Evolutionary conservation across 2,329 filamentous ascomycete species (phyloP), one percentile per base, ranked within the genome.

Genomic region (Neonectria coccinea): DNA sequence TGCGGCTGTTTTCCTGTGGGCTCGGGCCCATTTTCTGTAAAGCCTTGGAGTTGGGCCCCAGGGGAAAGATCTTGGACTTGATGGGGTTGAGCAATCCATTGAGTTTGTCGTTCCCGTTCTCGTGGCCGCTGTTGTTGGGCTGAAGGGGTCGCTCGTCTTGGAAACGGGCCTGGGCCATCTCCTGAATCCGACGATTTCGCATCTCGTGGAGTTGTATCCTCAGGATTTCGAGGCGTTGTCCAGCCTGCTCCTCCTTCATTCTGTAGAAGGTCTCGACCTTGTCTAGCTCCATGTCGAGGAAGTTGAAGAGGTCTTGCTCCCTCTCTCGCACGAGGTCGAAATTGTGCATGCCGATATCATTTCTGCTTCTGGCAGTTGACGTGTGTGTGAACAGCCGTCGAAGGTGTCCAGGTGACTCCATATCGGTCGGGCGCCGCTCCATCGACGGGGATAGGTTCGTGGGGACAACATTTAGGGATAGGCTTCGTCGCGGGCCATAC

Each of bases 191-290:
- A 14, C 91, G 88, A 76, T 97, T 93, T 48, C 94, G 88, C 93
- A 98, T 97, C 72, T 97, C 92, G 75, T 97, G 94, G 33, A 99
- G 84, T 77, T 99, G 96, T 56, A 94, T 89, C 45, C 92, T 88
- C 51, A 99, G 83, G 4, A 91, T 78, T 1, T 83, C 81, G 25
- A 97, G 81, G 2, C 94, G 88, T 59, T 90, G 82, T 0, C 89
- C 91, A 0, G 95, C 93, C 75, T 97, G 93, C 29, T 92, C 86
- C 76, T 99, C 96, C 76, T 97, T 97, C 70, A 88, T 82, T 71
- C 88, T 89, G 82, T 98, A 98, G 75, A 99, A 99, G 0, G 83
- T 80, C 76, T 99, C 94, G 11, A 99, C 93, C 79, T 98, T 99
- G n/a, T 90, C 85, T 14, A 99, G 83, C 79, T 99, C 92, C 10